Evolutionary conservation across 169 alveolate species (phyloP).

Genomic region (Eimeria maxima): DNA sequence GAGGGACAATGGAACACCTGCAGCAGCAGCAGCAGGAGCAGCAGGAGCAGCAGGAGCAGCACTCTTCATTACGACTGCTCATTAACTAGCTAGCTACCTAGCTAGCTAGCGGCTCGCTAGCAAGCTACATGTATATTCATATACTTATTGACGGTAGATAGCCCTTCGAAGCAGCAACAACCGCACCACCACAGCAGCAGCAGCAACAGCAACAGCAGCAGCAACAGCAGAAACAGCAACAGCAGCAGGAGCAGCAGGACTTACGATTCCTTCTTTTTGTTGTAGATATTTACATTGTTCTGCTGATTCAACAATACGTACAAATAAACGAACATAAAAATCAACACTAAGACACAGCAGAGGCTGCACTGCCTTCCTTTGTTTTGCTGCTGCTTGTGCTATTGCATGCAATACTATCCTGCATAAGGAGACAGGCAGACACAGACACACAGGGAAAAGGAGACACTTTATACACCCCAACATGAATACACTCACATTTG

Average conservation of each 20-base stretch:
- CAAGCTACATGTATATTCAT: background rate
- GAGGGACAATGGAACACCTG: slow-evolving; percentile 37
- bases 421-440: background rate
- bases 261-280: slow-evolving; percentile 74
- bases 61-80: too few species aligned
- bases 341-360: slow-evolving; percentile 93
- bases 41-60: background rate
- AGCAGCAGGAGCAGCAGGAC: background rate
- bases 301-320: slow-evolving; percentile 81
- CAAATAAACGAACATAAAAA: slow-evolving; percentile 92
- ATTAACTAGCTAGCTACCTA: background rate
- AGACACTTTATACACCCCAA: too few species aligned
- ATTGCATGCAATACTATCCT: slow-evolving; percentile 82
- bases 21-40: background rate
- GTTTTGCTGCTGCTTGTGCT: slow-evolving; percentile 78
- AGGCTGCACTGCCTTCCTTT: slow-evolving; percentile 92
- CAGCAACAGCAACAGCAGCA: slow-evolving; percentile 28
- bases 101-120: background rate
- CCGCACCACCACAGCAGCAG: background rate
- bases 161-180: background rate
- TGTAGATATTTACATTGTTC: slow-evolving; percentile 83
- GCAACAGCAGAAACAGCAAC: background rate
- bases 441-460: slow-evolving; percentile 33
- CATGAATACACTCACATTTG: background rate
- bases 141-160: background rate